Evolutionary conservation across 2,329 filamentous ascomycete species (phyloP), one percentile per base, ranked within the genome.

Genomic region (Aureobasidium leucospermi): DNA sequence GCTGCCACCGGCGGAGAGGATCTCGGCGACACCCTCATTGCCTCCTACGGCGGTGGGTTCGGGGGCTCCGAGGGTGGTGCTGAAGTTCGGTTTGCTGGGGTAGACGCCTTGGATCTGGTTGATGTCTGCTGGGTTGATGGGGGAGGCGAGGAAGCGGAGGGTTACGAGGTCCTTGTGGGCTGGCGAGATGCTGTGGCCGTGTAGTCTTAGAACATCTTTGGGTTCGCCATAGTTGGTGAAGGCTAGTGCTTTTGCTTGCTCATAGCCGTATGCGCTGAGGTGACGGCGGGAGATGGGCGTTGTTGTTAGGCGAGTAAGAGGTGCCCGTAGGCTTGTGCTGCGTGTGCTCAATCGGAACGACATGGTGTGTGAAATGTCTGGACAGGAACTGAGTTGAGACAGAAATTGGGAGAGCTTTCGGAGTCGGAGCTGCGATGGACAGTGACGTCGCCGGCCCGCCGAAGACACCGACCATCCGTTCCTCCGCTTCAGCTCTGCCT

Each of bases 51-150:
- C 89, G 7, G 88, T 84, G 2, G 92, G 90, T 28, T 85, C 78
- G 1, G 84, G 65, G 0, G 92, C 96, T 60, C 91, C 89, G 58
- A 99, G 84, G 1, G 84, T 75, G 6, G 85, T 86, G 16, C 84
- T 86, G 74, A 96, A 92, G 46, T 82, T 78, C 0, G 92, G 91
- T 71, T 90, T 90, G 47, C 85, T 85, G 63, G 93, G 93, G 77
- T 99, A 99, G 4, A 93, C 91, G 65, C 94, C 94, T 78, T 99
- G 94, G 69, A 99, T 89, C 68, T 93, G 93, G 79, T 99, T 99
- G 74, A 99, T 89, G 76, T 99, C 94, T 69, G 94, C 92, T 28
- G 94, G 94, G 77, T 99, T 99, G 74, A 99, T 90, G 60, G 94
- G 90, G 1, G 91, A 85, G 34, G 92, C 89, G 67, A 99, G 89